Evolutionary conservation across 2,329 filamentous ascomycete genomes (phyloP), one percentile per base, ranked within the genome.

Genomic region (Bipolaris bicolor): DNA sequence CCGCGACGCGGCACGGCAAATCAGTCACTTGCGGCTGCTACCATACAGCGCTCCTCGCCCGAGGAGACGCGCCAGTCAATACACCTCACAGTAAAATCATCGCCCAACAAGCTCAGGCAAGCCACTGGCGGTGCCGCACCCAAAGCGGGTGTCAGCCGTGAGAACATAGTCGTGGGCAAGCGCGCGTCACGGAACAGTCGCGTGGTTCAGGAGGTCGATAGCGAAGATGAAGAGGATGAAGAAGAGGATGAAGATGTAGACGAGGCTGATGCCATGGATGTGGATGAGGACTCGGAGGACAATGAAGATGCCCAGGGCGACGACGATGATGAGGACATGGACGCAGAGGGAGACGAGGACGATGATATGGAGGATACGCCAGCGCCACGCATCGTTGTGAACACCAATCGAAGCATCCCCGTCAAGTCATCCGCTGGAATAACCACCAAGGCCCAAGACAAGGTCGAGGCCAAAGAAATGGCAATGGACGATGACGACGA

Each of bases 391-490:
- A 68, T 68, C 15, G 60, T 69, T 7, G 65, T 71, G 13, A 62
- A 67, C 3, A 60, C 55, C 50, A 68, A 60, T 15, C 64, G 66
- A 52, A 60, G 49, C 29, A 55, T 66, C 26, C 67, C 62, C 40
- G 66, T 77, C 36, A 80, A 81, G 51, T 69, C 73, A 15, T 65
- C 72, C 49, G 69, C 72, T 3, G 65, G 71, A 36, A 70, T 71
- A 61, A 77, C 63, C 47, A 61, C 64, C 2, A 73, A 70, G 44
- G 61, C 76, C 7, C 74, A 75, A 34, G 74, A 76, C 60, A 66
- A 76, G 4, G 80, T 82, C n/a, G 81, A 83, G 61, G 77, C 75
- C 36, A 82, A 82, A 60, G 82, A 84, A 58, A 73, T 83, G 68
- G 79, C 69, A 53, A 71, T 83, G 69, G 74, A 83, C 16, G 80